Evolutionary conservation across 805 yeast species (phyloP), one percentile per base, ranked within the genome.

Genomic region (Cyberlindnera euphorbiiphila): DNA sequence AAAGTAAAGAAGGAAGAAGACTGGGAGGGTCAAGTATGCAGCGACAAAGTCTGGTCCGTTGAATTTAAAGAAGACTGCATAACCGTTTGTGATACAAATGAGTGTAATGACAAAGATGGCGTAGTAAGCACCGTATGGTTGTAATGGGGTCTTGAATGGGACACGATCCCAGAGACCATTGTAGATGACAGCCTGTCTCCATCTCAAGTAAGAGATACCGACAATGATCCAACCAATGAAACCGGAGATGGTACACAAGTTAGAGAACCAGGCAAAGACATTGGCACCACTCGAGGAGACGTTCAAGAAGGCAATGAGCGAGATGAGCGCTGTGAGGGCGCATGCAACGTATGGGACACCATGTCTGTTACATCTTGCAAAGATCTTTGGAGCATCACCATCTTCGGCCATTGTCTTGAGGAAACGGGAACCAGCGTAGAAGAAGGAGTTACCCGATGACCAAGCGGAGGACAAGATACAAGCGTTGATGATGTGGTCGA

Each of bases 391-490:
- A n/a, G 91, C 87, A 56, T 78, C 80, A 14, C 86, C 85, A 47
- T 81, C 82, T 35, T 75, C 73, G 3, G 93, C 74, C 53, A 85
- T 66, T 29, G 84, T 80, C 57, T 81, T 82, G 22, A 81, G 64
- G 29, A 81, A 76, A 69, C 95, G 74, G 17, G 91, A 74, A 20
- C 84, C 82, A 51, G 82, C 81, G 60, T 82, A 84, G 56, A 85
- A 70, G 63, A 81, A 88, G 2, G 89, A 81, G 63, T 84, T 85
- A 26, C 84, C 81, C 28, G 94, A 91, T 7, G 93, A 84, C 59
- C 85, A 74, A 34, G 86, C 89, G 45, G 86, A 82, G 24, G 85
- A 63, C 54, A 87, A 62, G 47, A 87, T 81, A 59, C 84, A 78
- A 5, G 83, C 91, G 57, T 87, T 87, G 55, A 87, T 68, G 37